These are phyloP conservation scores for Daldinia sp. DNA, from an alignment of 2,329 filamentous ascomycete species.

Conservation along the genomic window DNA sequence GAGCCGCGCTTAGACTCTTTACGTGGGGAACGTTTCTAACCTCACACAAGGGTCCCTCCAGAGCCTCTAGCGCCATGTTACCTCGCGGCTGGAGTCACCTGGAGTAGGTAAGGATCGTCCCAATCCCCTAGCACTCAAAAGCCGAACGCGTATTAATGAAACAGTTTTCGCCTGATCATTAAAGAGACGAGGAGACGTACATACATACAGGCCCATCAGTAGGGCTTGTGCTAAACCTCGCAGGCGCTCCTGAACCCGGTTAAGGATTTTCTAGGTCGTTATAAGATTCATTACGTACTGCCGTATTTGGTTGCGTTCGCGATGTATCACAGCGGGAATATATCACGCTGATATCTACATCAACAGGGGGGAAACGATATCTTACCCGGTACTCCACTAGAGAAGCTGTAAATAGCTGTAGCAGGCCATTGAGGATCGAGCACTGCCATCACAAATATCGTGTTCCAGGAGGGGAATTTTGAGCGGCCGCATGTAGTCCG, in stretches of 20 bases:
- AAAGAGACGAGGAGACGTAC: background rate
- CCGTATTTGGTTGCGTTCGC: background rate
- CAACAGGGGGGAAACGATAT: background rate
- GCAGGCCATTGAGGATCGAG: background rate
- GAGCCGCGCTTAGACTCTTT: conserved; percentile 25
- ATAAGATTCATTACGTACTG: background rate
- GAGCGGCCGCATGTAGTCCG: no score
- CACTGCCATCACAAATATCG: background rate
- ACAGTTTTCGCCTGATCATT: conserved; percentile 26
- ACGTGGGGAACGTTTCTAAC: conserved; percentile 21
- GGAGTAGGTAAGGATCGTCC: conserved; percentile 26
- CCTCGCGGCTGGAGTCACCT: conserved; percentile 14
- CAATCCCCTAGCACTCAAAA: conserved; percentile 2
- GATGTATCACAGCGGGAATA: background rate
- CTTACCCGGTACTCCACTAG: background rate
- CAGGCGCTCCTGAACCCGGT: background rate
- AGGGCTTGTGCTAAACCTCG: background rate
- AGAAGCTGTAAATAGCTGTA: background rate
- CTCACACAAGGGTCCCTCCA: conserved; percentile 17
- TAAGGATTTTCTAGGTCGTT: background rate
- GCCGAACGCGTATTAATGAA: conserved; percentile 29
- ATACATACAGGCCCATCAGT: background rate
- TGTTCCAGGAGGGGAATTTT: background rate
- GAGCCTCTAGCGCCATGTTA: conserved; percentile 32
- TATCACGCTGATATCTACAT: background rate